Conservation (phyloP, 2,329 filamentous ascomycete genomes). For the Amauroascus niger region DNA sequence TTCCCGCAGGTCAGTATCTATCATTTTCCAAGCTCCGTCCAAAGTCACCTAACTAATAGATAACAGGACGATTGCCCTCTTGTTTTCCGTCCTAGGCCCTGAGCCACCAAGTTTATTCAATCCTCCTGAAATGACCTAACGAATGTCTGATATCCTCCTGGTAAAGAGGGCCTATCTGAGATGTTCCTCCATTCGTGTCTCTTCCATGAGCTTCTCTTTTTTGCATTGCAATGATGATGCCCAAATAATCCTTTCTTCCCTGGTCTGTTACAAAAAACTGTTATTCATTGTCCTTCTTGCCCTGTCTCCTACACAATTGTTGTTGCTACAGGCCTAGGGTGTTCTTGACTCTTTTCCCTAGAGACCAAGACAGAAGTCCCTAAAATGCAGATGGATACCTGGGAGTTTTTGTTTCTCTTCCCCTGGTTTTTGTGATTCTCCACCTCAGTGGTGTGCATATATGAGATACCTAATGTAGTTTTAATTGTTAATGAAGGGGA, state of each 20-base stretch:
- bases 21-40: constrained; percentile 7
- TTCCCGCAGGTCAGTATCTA: constrained; percentile 71
- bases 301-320: background rate
- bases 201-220: background rate
- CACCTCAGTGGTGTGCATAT: constrained; percentile 1
- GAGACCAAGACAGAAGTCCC: background rate
- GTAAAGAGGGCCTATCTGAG: background rate
- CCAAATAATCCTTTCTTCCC: background rate
- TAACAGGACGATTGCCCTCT: constrained; percentile 71
- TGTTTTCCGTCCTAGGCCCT: constrained; percentile 50
- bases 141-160: constrained; percentile 7
- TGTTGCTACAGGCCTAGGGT: background rate
- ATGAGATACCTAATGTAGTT: constrained; percentile 8
- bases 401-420: background rate
- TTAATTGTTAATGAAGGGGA: constrained; percentile 4
- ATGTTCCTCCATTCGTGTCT: background rate
- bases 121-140: constrained; percentile 3
- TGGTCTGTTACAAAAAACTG: background rate
- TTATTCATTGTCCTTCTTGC: background rate
- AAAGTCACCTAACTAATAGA: background rate
- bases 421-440: background rate
- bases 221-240: background rate
- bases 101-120: constrained; percentile 11
- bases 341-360: background rate
- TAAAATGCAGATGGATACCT: background rate